phyloP scores from a whole-genome alignment of 768 basidiomycete genomes.

The Panaeolus cyanescens region DNA sequence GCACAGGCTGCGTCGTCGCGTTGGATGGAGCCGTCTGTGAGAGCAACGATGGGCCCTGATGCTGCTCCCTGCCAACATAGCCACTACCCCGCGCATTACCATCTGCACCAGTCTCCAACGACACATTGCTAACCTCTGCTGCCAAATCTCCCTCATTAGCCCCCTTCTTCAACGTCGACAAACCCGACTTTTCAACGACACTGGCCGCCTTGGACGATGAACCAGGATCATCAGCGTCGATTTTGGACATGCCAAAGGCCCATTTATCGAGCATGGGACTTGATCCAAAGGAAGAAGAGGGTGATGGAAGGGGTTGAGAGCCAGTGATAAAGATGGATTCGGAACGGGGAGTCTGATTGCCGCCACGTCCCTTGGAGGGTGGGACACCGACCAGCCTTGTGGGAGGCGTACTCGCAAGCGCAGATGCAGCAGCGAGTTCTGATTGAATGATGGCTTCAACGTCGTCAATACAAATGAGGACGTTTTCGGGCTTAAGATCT shows the following conservation, averaged over 20 bases:
- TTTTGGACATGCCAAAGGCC: slow-evolving; percentile 92
- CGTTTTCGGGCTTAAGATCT: slow-evolving; percentile 98
- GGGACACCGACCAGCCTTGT: slow-evolving; percentile 91
- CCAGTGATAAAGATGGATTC: slow-evolving; percentile 85
- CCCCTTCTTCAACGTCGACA: slow-evolving; percentile 23
- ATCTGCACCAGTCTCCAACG: slow-evolving; percentile 33
- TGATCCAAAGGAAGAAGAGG: slow-evolving; percentile 68
- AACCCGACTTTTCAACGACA: slow-evolving; percentile 18
- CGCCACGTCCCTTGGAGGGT: slow-evolving; percentile 88
- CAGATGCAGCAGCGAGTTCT: slow-evolving; percentile 59
- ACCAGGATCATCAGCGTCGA: slow-evolving; percentile 48
- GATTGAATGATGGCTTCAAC: slow-evolving; percentile 91
- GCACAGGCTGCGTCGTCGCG: slow-evolving; percentile 22
- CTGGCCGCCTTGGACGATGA: slow-evolving; percentile 22
- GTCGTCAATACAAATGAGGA: slow-evolving; percentile 95
- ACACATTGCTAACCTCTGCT: slow-evolving; percentile 40
- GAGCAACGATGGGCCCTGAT: slow-evolving; percentile 66
- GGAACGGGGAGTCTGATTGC: slow-evolving; percentile 90
- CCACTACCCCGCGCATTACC: slow-evolving; percentile 22
- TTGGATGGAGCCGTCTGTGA: slow-evolving; percentile 64
- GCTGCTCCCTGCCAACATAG: slow-evolving; percentile 12
- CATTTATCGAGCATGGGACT: slow-evolving; percentile 82
- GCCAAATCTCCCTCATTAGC: slow-evolving; percentile 33
- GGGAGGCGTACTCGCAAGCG: slow-evolving; percentile 48
- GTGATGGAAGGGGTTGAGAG: slow-evolving; percentile 90